Conservation (phyloP, 768 basidiomycete genomes). For the Lentinula boryana region DNA sequence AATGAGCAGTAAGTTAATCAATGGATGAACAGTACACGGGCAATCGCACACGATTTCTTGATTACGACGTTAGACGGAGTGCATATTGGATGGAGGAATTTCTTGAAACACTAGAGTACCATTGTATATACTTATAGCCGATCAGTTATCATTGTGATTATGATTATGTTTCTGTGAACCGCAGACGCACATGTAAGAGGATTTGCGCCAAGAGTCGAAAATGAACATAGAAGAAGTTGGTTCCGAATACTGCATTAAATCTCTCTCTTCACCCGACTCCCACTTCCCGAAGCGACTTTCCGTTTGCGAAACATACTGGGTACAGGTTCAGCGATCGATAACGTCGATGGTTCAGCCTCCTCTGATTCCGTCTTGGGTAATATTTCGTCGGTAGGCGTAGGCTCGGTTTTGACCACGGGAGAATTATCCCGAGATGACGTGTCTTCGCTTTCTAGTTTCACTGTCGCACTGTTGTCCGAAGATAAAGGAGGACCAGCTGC, state of each 20-base stretch:
- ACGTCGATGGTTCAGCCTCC: background rate
- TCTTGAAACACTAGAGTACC: too few relatives aligned
- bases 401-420: background rate
- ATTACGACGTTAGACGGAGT: too few relatives aligned
- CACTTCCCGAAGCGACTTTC: background rate
- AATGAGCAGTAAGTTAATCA: too few relatives aligned
- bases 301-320: conserved; percentile 1
- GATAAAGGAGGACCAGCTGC: background rate
- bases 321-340: background rate
- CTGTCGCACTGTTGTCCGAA: background rate
- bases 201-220: too few relatives aligned
- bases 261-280: background rate
- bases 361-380: background rate
- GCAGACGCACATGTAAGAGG: too few relatives aligned
- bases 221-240: background rate
- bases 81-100: too few relatives aligned
- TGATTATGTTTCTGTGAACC: too few relatives aligned
- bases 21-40: too few relatives aligned
- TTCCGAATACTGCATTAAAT: background rate
- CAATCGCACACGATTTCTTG: too few relatives aligned
- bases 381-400: background rate
- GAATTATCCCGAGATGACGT: too few relatives aligned
- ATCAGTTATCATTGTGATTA: too few relatives aligned
- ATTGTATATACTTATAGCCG: too few relatives aligned
- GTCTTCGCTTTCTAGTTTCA: background rate